phyloP scores from a whole-genome alignment of 2,329 filamentous ascomycete species.

The Sclerotiophoma versabilis region DNA sequence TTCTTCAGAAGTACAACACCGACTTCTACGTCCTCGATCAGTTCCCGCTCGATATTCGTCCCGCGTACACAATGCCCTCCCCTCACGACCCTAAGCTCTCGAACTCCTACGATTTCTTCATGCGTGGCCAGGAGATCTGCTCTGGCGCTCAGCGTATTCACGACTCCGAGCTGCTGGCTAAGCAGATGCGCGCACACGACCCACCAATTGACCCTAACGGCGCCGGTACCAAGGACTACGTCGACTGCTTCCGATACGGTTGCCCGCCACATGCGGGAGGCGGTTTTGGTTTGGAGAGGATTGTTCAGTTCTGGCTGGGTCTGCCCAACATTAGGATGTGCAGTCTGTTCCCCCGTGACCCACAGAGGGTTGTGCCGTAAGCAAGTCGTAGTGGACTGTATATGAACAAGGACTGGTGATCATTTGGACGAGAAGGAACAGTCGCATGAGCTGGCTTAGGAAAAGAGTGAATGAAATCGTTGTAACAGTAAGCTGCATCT shows the following conservation, averaged over 20 bases:
- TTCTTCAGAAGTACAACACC: conserved; percentile 87
- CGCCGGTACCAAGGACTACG: conserved; percentile 68
- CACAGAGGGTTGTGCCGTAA: conserved; percentile 60
- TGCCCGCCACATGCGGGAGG: conserved; percentile 71
- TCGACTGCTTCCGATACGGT: conserved; percentile 69
- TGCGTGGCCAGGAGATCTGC: conserved; percentile 74
- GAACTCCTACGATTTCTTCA: conserved; percentile 75
- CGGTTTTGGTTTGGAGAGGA: conserved; percentile 70
- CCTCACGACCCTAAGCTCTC: conserved; percentile 55
- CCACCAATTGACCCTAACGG: conserved; percentile 63
- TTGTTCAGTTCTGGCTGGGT: conserved; percentile 72
- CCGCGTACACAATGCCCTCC: conserved; percentile 88
- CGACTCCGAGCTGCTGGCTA: conserved; percentile 64
- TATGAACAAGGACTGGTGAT: background rate
- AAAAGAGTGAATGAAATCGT: background rate
- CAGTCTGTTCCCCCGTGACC: conserved; percentile 70
- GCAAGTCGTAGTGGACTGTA: background rate
- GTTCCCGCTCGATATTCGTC: conserved; percentile 86
- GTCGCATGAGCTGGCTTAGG: background rate
- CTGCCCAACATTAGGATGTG: conserved; percentile 68
- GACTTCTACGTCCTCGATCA: conserved; percentile 98
- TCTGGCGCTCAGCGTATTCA: conserved; percentile 72
- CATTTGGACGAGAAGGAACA: background rate
- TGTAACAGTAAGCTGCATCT: background rate
- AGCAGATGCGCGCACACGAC: conserved; percentile 65